These are phyloP conservation scores for Hypsizygus ulmarius DNA, from an alignment of 1,284 basidiomycete species.

Conservation along the genomic window DNA sequence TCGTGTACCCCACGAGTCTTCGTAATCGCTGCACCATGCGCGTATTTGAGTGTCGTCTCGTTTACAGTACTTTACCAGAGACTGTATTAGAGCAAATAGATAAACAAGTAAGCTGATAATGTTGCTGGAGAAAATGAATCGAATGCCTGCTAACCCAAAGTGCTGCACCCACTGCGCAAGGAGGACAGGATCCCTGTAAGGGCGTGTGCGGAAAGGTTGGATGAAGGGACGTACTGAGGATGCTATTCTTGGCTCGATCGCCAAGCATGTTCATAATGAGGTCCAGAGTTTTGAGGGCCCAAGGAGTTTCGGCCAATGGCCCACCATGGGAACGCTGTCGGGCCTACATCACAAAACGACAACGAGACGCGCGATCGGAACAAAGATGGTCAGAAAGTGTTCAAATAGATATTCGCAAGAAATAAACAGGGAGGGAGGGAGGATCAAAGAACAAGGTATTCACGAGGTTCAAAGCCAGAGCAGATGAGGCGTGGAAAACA, in stretches of 20 bases:
- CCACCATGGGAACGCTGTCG: constrained; percentile 34
- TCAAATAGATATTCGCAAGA: neutral
- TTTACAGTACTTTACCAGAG: constrained; percentile 63
- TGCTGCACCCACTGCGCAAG: constrained; percentile 52
- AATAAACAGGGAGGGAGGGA: constrained; percentile 8
- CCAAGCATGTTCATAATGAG: constrained; percentile 60
- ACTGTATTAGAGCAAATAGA: constrained; percentile 33
- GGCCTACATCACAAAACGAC: constrained; percentile 27
- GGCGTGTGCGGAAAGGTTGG: constrained; percentile 14
- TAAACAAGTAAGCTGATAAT: constrained; percentile 9
- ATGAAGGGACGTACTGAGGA: constrained; percentile 52
- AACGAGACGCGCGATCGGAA: constrained; percentile 14
- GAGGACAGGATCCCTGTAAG: constrained; percentile 15
- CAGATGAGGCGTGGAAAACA: constrained; percentile 61
- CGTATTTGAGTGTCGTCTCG: constrained; percentile 51
- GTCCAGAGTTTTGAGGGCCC: constrained; percentile 57
- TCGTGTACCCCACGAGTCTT: constrained; percentile 61
- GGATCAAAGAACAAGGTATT: constrained; percentile 26
- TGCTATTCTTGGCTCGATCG: constrained; percentile 61
- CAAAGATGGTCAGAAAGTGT: constrained; percentile 4
- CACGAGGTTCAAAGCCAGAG: constrained; percentile 63
- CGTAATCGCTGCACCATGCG: constrained; percentile 57
- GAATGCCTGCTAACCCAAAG: constrained; percentile 51
- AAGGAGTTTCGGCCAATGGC: constrained; percentile 37
- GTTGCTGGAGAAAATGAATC: neutral